Percentiles rank a stretch among this genome's conserved stretches.
Conservation (phyloP, 177 flowering plant species). For the Vitis hybrid region DNA sequence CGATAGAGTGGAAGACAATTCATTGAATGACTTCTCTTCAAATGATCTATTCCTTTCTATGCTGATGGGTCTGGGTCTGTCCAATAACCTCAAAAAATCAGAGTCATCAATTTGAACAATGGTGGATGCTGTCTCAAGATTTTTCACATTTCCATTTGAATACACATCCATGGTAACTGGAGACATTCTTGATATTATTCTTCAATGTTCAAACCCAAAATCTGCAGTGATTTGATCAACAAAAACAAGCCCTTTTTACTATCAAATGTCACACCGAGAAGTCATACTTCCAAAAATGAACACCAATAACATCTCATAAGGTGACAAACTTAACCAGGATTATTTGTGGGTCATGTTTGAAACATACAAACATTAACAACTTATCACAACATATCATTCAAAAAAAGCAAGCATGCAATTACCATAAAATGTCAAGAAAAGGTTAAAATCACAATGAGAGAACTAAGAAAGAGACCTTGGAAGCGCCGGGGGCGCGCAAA, state of each 20-base stretch:
- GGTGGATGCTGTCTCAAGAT: neutral
- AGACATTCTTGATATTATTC: slow-evolving; percentile 10
- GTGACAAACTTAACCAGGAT: too few relatives aligned
- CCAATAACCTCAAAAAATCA: slow-evolving; percentile 24
- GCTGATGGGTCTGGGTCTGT: slow-evolving; percentile 24
- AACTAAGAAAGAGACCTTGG: neutral
- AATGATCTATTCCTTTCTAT: slow-evolving; percentile 30
- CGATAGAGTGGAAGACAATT: slow-evolving; percentile 19
- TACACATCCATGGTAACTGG: slow-evolving; percentile 3
- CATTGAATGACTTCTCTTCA: slow-evolving; percentile 32
- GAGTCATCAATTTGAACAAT: slow-evolving; percentile 23
- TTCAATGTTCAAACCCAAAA: neutral
- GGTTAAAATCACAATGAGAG: neutral
- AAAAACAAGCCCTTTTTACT: too few relatives aligned
- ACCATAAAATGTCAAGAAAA: neutral
- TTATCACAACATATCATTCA: too few relatives aligned
- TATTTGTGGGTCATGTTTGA: too few relatives aligned
- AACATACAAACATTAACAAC: too few relatives aligned
- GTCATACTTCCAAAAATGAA: too few relatives aligned
- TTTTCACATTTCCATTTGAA: slow-evolving; percentile 12
- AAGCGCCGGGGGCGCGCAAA: slow-evolving; percentile 4
- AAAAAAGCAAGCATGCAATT: too few relatives aligned
- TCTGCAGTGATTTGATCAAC: too few relatives aligned
- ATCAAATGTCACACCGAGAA: too few relatives aligned
- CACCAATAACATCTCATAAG: too few relatives aligned